A percentile compares a stretch with the other conserved stretches of the same genome.
Evolutionary conservation across 2,329 filamentous ascomycete genomes (phyloP).

Genomic region (Lasiodiplodia hormozganensis): DNA sequence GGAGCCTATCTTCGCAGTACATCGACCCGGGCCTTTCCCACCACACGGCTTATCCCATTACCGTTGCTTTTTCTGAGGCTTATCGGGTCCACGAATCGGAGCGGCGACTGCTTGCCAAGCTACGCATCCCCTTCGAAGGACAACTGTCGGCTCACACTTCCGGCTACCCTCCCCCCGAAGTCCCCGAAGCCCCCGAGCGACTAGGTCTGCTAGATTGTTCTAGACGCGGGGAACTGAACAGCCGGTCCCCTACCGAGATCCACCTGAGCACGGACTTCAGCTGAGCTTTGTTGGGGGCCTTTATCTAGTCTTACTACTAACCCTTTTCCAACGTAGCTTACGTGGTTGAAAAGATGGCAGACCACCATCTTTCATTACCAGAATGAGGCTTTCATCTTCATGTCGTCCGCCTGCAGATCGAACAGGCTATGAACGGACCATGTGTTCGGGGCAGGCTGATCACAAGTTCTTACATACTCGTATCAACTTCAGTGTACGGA

Average conservation of each 20-base stretch:
- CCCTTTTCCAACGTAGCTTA: neutral
- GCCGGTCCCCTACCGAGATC: slow-evolving; percentile 15
- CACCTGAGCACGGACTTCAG: slow-evolving; percentile 2
- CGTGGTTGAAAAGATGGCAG: neutral
- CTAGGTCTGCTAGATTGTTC: neutral
- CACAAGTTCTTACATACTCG: neutral
- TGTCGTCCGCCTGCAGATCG: neutral
- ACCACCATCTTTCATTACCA: neutral
- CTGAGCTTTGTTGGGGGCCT: neutral
- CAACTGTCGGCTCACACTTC: neutral
- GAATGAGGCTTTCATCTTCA: neutral
- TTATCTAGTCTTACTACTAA: neutral
- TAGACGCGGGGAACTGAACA: slow-evolving; percentile 5
- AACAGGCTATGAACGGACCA: neutral
- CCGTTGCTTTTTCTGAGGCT: neutral
- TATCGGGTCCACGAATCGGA: neutral
- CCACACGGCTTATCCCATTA: no score
- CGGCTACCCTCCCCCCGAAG: neutral
- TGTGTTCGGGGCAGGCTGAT: neutral
- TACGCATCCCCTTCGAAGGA: neutral
- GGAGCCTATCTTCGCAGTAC: no score
- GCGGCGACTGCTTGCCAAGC: neutral
- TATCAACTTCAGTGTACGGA: neutral
- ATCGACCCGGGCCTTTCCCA: no score
- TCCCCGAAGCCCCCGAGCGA: neutral